These are phyloP conservation scores for Dissoconium aciculare DNA, from an alignment of 2,329 filamentous ascomycete species.

Conservation along the genomic window DNA sequence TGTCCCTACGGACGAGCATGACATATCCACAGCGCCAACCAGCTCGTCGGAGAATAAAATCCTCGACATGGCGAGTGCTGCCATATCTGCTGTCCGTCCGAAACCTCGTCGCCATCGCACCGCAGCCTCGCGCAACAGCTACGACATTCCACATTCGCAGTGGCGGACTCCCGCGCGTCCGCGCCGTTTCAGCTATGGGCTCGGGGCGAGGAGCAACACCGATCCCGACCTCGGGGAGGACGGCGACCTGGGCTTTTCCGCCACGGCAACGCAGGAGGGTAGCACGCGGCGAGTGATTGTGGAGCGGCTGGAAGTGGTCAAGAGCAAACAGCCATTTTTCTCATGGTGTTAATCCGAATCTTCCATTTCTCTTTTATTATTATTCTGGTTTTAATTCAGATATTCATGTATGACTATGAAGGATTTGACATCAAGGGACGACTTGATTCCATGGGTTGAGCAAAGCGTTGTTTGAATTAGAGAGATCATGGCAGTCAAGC, in stretches of 20 bases:
- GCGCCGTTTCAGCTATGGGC: conserved; percentile 31
- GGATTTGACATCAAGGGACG: too few relatives aligned
- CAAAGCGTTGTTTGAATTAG: too few relatives aligned
- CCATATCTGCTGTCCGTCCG: conserved; percentile 11
- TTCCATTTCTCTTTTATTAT: not conserved
- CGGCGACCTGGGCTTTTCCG: conserved; percentile 86
- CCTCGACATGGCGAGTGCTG: not conserved
- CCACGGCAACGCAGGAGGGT: conserved; percentile 84
- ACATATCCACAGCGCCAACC: not conserved
- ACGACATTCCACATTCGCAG: conserved; percentile 13
- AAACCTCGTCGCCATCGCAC: conserved; percentile 14
- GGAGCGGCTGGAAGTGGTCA: conserved; percentile 87
- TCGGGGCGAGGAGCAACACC: conserved; percentile 7
- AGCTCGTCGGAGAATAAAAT: not conserved
- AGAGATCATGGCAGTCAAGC: too few relatives aligned
- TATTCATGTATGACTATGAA: too few relatives aligned
- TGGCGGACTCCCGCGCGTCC: conserved; percentile 24
- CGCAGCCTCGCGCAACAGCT: conserved; percentile 16
- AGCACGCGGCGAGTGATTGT: conserved; percentile 91
- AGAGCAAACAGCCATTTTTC: conserved; percentile 89
- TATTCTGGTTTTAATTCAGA: not conserved
- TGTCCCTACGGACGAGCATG: too few relatives aligned
- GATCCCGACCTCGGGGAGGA: conserved; percentile 46
- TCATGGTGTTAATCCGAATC: conserved; percentile 94
- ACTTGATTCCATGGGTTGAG: too few relatives aligned